Evolutionary conservation across 2,329 filamentous ascomycete species (phyloP), one percentile per base, ranked within the genome.

Genomic region (Exophiala sideris): DNA sequence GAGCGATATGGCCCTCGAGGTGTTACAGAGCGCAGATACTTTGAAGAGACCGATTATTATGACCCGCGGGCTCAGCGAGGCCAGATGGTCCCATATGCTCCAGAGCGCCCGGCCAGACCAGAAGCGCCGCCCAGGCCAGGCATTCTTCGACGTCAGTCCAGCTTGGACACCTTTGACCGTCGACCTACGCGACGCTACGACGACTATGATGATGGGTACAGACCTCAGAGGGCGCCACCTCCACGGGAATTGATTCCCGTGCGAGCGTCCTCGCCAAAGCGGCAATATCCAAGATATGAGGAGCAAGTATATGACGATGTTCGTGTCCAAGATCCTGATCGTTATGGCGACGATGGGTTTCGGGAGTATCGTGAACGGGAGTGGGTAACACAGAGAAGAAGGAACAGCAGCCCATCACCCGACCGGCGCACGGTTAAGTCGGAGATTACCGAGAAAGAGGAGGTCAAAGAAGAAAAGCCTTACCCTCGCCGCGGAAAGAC

Each of bases 401-500:
- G 66, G 33, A 61, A 64, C 36, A 70, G 69, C 54, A 64, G 66
- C 39, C 56, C 55, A 10, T 61, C 58, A 12, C 58, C 56, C 8
- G 56, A 56, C 48, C 56, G 9, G 62, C 64, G 33, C 47, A 61
- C 45, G 45, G 56, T 61, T 48, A 59, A 55, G 54, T 57, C 52
- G 52, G 50, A 62, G 49, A 14, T 56, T 16, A 38, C 56, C 29
- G 67, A 66, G 58, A 60, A 64, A 48, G 64, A 67, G 58, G 45
- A 50, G 16, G 52, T 78, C n/a, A 78, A 75, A 65, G 80, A 85
- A 54, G 64, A 74, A 56, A 74, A 73, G 55, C 71, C 74, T 53
- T 89, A 88, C 60, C 87, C 87, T 8, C 88, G 88, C 73, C 91
- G 87, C 70, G 91, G 91, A 64, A 95, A 91, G 79, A 96, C 91